Evolutionary conservation across 306 rosid genomes (phyloP).

Genomic region (Rubus idaeus): DNA sequence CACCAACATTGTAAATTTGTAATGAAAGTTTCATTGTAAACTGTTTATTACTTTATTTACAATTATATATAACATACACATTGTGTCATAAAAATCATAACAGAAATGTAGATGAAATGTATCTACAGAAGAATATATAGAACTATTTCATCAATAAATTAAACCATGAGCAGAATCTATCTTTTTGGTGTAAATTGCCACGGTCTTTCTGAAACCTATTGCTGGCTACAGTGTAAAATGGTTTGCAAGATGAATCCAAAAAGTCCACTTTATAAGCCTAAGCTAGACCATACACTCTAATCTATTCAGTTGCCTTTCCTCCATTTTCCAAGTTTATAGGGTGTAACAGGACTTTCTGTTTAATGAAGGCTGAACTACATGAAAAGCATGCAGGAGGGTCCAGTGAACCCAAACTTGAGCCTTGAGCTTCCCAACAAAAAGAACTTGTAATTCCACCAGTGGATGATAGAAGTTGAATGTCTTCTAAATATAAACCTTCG

Average conservation of each 20-base stretch:
- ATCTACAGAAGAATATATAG: too few relatives aligned
- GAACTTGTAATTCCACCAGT: conserved; percentile 42
- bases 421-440: conserved; percentile 78
- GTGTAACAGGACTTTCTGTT: conserved; percentile 36
- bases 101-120: too few relatives aligned
- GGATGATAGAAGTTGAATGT: conserved; percentile 48
- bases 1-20: too few relatives aligned
- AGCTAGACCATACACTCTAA: background rate
- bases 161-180: too few relatives aligned
- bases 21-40: too few relatives aligned
- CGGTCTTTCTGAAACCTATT: too few relatives aligned
- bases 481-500: conserved; percentile 59
- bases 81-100: too few relatives aligned
- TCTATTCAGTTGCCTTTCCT: background rate
- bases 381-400: conserved; percentile 62
- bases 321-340: conserved; percentile 9
- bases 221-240: too few relatives aligned
- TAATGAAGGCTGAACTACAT: conserved; percentile 30
- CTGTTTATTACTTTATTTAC: too few relatives aligned
- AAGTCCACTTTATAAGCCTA: background rate
- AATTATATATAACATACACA: too few relatives aligned
- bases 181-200: too few relatives aligned
- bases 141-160: too few relatives aligned
- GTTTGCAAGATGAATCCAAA: background rate
- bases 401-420: conserved; percentile 52